phyloP scores from a whole-genome alignment of 148 eudicot species.

The Amaranthus hypochondriacus region DNA sequence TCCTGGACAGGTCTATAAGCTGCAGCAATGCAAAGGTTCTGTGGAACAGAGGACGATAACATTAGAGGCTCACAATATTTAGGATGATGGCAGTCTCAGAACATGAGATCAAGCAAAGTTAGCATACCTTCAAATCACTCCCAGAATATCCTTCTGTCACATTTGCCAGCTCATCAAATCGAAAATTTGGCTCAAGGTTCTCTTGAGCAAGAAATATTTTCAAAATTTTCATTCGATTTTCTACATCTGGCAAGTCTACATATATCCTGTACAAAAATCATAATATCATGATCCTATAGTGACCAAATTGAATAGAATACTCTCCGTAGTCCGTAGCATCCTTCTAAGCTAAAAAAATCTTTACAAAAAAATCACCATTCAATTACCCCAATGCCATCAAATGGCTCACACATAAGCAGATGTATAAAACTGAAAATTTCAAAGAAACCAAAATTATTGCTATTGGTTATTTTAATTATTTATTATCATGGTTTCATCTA shows the following conservation, averaged over 20 bases:
- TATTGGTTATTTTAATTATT: no score
- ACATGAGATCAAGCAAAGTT: background rate
- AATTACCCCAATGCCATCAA: no score
- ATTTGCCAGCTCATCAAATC: constrained; percentile 66
- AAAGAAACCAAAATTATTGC: no score
- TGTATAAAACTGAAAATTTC: no score
- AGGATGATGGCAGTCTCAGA: background rate
- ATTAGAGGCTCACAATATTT: constrained; percentile 5
- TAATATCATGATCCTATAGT: background rate
- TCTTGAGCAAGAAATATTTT: constrained; percentile 84
- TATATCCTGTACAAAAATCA: constrained; percentile 59
- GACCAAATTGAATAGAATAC: no score
- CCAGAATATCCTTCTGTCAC: constrained; percentile 96
- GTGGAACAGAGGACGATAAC: constrained; percentile 24
- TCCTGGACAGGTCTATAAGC: constrained; percentile 98
- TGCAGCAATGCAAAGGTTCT: constrained; percentile 97
- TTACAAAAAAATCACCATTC: no score
- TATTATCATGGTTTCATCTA: no score
- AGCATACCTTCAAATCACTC: constrained; percentile 83
- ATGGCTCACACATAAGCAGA: no score
- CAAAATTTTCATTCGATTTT: constrained; percentile 75
- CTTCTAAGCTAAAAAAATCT: no score
- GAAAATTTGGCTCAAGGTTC: constrained; percentile 62
- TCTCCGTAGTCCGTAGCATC: no score
- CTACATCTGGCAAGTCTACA: constrained; percentile 92